A percentile compares a stretch with the other conserved stretches of the same genome.
These are phyloP conservation scores for Aphanomyces invadans DNA, from an alignment of 352 stramenopile species.

Conservation along the genomic window DNA sequence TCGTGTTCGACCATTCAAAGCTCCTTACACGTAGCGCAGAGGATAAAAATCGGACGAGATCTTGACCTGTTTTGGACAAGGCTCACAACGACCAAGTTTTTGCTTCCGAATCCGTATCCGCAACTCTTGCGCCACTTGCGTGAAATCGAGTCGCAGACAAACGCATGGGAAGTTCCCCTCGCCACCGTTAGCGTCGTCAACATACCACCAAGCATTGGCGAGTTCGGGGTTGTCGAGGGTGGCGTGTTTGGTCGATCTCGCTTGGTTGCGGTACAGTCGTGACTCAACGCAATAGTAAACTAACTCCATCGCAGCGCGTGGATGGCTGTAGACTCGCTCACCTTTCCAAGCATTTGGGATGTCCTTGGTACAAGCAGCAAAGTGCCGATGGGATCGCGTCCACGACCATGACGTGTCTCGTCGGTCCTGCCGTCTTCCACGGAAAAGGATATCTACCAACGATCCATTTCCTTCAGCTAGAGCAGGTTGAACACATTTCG, in stretches of 20 bases:
- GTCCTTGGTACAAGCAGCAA: background rate
- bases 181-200: background rate
- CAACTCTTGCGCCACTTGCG: background rate
- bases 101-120: background rate
- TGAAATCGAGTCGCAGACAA: background rate
- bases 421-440: slow-evolving; percentile 1
- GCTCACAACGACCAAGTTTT: background rate
- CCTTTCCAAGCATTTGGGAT: background rate
- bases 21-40: background rate
- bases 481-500: too few species aligned
- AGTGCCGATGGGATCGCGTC: background rate
- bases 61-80: background rate
- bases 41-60: background rate
- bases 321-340: background rate
- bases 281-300: too few species aligned
- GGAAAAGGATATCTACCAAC: background rate
- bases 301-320: background rate
- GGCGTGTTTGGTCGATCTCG: background rate
- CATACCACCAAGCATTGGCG: background rate
- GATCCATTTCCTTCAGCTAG: background rate
- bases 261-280: background rate
- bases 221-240: background rate
- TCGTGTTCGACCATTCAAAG: background rate
- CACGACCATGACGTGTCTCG: background rate
- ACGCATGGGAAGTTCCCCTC: background rate